Percentiles rank a stretch among this genome's conserved stretches.
Evolutionary conservation across 192 early-diverging fungal species (phyloP).

Genomic region (Cetraspora pellucida): DNA sequence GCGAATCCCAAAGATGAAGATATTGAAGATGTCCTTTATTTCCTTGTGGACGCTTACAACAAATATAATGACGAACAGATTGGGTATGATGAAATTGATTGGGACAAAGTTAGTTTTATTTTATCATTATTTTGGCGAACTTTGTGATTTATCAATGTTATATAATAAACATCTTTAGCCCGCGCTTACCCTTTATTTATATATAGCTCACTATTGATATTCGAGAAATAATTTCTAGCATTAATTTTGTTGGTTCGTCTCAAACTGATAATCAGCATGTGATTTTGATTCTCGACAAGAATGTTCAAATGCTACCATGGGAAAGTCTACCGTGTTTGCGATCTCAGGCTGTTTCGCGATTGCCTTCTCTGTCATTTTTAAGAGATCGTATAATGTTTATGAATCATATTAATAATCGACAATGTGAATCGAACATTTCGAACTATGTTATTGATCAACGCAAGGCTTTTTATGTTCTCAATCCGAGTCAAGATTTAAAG

Average conservation of each 20-base stretch:
- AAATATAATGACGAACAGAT: conserved; percentile 53
- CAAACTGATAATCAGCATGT: conserved; percentile 58
- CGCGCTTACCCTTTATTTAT: conserved; percentile 23
- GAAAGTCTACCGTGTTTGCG: conserved; percentile 81
- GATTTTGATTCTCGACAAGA: conserved; percentile 85
- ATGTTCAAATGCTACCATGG: conserved; percentile 85
- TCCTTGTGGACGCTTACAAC: conserved; percentile 66
- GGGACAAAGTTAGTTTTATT: conserved; percentile 44
- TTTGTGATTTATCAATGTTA: neutral
- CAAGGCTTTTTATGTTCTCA: conserved; percentile 82
- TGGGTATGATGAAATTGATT: conserved; percentile 58
- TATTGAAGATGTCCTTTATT: conserved; percentile 70
- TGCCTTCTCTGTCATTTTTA: conserved; percentile 78
- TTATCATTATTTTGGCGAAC: conserved; percentile 11
- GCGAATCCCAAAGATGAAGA: conserved; percentile 54
- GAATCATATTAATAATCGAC: conserved; percentile 26
- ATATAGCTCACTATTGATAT: conserved; percentile 36
- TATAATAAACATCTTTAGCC: too few relatives aligned
- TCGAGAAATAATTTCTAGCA: conserved; percentile 31
- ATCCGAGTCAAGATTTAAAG: conserved; percentile 85
- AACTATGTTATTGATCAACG: conserved; percentile 49
- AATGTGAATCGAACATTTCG: conserved; percentile 26
- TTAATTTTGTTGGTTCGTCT: conserved; percentile 29
- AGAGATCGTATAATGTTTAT: conserved; percentile 59
- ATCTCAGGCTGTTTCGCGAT: conserved; percentile 70